Evolutionary conservation across 2,329 filamentous ascomycete genomes (phyloP).

Genomic region (Neofusicoccum laricinum): DNA sequence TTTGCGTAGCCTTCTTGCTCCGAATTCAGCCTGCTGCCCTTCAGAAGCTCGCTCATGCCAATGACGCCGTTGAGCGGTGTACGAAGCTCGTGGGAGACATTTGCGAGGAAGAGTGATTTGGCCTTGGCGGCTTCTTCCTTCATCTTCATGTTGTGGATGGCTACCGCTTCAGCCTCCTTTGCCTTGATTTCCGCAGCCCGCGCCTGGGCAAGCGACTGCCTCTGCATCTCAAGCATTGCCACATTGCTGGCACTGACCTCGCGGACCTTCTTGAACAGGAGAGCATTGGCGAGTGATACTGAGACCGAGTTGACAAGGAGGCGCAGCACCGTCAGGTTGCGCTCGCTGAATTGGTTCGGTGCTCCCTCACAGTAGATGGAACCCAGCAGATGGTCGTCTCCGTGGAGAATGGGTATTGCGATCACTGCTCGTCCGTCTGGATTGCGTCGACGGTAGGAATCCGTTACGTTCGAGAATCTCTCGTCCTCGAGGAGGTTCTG

Average conservation of each 20-base stretch:
- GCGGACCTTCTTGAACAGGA: constrained; percentile 66
- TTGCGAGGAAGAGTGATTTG: constrained; percentile 70
- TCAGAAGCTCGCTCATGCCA: constrained; percentile 60
- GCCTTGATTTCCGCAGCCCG: constrained; percentile 72
- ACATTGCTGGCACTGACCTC: constrained; percentile 76
- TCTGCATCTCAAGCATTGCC: constrained; percentile 75
- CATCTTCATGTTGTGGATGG: constrained; percentile 74
- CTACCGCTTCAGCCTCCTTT: constrained; percentile 72
- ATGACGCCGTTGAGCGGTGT: constrained; percentile 55
- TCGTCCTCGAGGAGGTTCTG: constrained; percentile 73
- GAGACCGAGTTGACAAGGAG: constrained; percentile 74
- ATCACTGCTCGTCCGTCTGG: constrained; percentile 72
- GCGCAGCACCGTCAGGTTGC: constrained; percentile 54
- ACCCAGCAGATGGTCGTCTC: constrained; percentile 66
- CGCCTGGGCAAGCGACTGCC: constrained; percentile 68
- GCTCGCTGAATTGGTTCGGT: constrained; percentile 73
- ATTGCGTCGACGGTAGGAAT: constrained; percentile 66
- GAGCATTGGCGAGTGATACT: constrained; percentile 62
- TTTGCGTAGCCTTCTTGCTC: constrained; percentile 63
- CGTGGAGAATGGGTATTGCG: constrained; percentile 75
- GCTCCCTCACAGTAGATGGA: constrained; percentile 74
- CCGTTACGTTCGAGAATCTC: constrained; percentile 71
- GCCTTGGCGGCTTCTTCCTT: constrained; percentile 81
- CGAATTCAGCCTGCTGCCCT: constrained; percentile 53
- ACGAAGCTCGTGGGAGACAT: constrained; percentile 57